Base-by-base conservation (phyloP, 1,284 basidiomycete genomes). In the Peniophora sp. region DNA sequence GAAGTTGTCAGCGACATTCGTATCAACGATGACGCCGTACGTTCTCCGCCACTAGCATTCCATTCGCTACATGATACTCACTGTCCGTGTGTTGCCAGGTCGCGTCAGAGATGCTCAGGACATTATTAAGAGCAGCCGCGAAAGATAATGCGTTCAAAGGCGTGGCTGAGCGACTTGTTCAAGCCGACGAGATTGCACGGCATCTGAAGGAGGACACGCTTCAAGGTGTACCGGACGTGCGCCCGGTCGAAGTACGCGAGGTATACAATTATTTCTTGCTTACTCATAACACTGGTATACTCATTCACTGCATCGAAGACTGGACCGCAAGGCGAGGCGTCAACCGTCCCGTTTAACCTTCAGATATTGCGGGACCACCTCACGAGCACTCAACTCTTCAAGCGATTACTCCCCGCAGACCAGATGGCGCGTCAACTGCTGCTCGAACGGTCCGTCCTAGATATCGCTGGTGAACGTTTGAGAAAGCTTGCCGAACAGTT, bases 401-500 rank as follows among this genome's bases (percentile, higher is more conserved):
- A 84, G 36, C 73, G 77, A 2, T 73, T 84, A 10, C 73, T 89
- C 36, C 73, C 83, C 0, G 79, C 82, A 43, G 82, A 89, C 56
- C 67, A 81, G 17, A 73, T 79, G n/a, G 72, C 82, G 0, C 85
- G 93, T 2, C 93, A 97, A 67, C 81, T 83, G 56, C 72, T 88
- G 2, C 78, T 97, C 2, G 92, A 96, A 65, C 77, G 84, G 38
- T 90, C 90, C 0, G 91, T 90, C 1, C 88, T 91, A 61, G 87
- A 91, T 27, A 85, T 92, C 17, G 92, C 92, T 0, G 74, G 82
- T 1, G 79, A 83, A 53, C 81, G 90, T 23, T 70, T 93, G 45
- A 73, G 79, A 60, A 81, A 85, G 54, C 79, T 92, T 53, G 70
- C 78, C 8, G 74, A 85, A 53, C 54, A 76, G 6, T 74, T 92